Conservation (phyloP, 2,329 filamentous ascomycete genomes). For the Epichloe coenophiala region DNA sequence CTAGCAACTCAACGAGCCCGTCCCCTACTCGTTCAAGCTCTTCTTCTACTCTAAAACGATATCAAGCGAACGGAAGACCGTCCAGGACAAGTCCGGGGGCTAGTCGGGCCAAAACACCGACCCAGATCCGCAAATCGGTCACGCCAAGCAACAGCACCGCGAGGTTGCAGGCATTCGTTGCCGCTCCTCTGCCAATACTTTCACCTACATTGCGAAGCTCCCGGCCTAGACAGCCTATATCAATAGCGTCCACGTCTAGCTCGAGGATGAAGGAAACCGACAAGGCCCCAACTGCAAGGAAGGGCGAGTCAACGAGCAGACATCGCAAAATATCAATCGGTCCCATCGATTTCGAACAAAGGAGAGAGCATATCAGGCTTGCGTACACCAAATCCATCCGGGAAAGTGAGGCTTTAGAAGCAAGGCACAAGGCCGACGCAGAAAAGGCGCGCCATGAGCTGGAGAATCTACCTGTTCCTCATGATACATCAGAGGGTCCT, state of each 20-base stretch:
- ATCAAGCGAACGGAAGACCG: slow-evolving; percentile 26
- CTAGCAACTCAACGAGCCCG: slow-evolving; percentile 33
- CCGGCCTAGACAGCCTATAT: slow-evolving; percentile 66
- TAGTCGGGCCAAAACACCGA: slow-evolving; percentile 31
- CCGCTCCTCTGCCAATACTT: slow-evolving; percentile 53
- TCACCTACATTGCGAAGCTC: slow-evolving; percentile 74
- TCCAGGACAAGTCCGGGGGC: slow-evolving; percentile 24
- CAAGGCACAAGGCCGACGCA: slow-evolving; percentile 34
- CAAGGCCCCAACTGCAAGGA: slow-evolving; percentile 20
- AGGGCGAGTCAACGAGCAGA: slow-evolving; percentile 24
- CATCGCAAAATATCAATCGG: slow-evolving; percentile 49
- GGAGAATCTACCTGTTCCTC: slow-evolving; percentile 22
- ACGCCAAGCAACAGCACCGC: slow-evolving; percentile 40
- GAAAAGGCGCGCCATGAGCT: slow-evolving; percentile 37
- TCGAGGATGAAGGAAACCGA: slow-evolving; percentile 54
- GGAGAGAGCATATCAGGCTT: slow-evolving; percentile 68
- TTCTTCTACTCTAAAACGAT: slow-evolving; percentile 32
- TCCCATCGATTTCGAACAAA: slow-evolving; percentile 72
- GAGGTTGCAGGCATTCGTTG: slow-evolving; percentile 61
- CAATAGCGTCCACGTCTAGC: slow-evolving; percentile 56
- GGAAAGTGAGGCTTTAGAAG: slow-evolving; percentile 51
- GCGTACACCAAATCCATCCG: slow-evolving; percentile 77
- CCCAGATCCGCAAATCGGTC: slow-evolving; percentile 25
- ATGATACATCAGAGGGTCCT: neutral
- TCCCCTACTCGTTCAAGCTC: slow-evolving; percentile 43